Evolutionary conservation across 2,329 filamentous ascomycete genomes (phyloP).

Genomic region (Alternaria gaisen): DNA sequence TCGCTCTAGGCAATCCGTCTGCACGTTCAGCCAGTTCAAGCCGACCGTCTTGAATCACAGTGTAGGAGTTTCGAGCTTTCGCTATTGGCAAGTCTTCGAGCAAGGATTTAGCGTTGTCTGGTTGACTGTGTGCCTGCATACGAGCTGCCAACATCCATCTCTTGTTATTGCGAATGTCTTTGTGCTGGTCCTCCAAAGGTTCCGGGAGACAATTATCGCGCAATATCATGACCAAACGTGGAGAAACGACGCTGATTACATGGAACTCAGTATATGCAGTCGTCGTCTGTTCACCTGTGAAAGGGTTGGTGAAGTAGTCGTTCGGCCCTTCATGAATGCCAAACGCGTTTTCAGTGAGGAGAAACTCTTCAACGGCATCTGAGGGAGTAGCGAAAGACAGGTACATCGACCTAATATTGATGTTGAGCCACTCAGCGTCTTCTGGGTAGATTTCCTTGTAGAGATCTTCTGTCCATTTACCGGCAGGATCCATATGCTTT

Average conservation of each 20-base stretch:
- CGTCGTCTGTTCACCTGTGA: background rate
- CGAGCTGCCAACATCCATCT: background rate
- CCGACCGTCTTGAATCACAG: background rate
- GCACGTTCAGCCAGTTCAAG: background rate
- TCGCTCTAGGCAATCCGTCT: background rate
- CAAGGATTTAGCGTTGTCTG: slow-evolving; percentile 10
- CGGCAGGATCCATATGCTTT: slow-evolving; percentile 3
- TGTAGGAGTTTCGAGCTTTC: slow-evolving; percentile 21
- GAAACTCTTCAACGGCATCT: background rate
- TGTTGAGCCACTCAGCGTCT: slow-evolving; percentile 44
- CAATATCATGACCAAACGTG: background rate
- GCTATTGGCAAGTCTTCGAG: slow-evolving; percentile 21
- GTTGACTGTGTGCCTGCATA: background rate
- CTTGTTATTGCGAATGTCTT: background rate
- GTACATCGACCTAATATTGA: slow-evolving; percentile 36
- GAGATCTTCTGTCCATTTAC: slow-evolving; percentile 39
- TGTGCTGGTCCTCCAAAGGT: background rate
- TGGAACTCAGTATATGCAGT: background rate
- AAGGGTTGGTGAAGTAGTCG: background rate
- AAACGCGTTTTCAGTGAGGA: background rate
- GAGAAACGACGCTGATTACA: background rate
- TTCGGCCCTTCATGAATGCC: slow-evolving; percentile 1
- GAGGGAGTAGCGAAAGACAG: slow-evolving; percentile 16
- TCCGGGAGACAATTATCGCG: background rate
- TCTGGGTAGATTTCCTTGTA: slow-evolving; percentile 31